Conservation (phyloP, 108 stramenopile species). For the Poteriospumella lacustris region DNA sequence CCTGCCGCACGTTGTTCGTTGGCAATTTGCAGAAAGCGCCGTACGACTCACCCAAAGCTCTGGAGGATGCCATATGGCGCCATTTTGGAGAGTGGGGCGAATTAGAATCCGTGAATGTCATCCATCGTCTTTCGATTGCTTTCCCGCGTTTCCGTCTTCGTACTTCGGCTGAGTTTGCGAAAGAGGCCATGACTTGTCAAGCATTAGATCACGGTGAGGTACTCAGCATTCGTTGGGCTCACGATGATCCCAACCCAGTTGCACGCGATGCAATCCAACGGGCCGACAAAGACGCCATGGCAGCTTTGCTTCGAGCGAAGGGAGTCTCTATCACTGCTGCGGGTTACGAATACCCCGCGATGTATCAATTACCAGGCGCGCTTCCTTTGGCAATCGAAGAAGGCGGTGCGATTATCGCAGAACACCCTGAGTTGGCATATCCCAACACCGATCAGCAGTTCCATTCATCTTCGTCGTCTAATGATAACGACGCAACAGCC, state of each 20-base stretch:
- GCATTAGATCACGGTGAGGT: conserved; percentile 38
- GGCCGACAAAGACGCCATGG: conserved; percentile 44
- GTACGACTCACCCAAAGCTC: not conserved
- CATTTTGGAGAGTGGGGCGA: conserved; percentile 58
- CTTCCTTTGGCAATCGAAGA: not conserved
- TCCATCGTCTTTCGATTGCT: conserved; percentile 38
- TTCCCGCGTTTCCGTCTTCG: conserved; percentile 37
- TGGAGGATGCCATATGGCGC: conserved; percentile 23
- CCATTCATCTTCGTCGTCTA: not conserved
- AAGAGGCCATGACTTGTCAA: conserved; percentile 49
- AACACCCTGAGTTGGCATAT: conserved; percentile 15
- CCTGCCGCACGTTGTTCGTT: conserved; percentile 40
- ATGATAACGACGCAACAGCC: not conserved
- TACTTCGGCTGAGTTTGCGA: conserved; percentile 42
- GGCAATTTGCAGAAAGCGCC: conserved; percentile 22
- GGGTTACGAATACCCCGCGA: not conserved
- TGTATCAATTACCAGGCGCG: conserved; percentile 17
- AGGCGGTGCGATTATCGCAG: not conserved
- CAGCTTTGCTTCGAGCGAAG: conserved; percentile 29
- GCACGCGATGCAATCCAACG: conserved; percentile 47
- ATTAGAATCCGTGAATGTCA: conserved; percentile 48
- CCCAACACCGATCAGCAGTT: conserved; percentile 36
- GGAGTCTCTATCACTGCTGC: conserved; percentile 23
- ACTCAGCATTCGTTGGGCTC: conserved; percentile 47
- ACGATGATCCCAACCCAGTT: conserved; percentile 53